A percentile compares a stretch with the other conserved stretches of the same genome.
Conservation (phyloP, 2,329 filamentous ascomycete species). For the Alternaria solani region DNA sequence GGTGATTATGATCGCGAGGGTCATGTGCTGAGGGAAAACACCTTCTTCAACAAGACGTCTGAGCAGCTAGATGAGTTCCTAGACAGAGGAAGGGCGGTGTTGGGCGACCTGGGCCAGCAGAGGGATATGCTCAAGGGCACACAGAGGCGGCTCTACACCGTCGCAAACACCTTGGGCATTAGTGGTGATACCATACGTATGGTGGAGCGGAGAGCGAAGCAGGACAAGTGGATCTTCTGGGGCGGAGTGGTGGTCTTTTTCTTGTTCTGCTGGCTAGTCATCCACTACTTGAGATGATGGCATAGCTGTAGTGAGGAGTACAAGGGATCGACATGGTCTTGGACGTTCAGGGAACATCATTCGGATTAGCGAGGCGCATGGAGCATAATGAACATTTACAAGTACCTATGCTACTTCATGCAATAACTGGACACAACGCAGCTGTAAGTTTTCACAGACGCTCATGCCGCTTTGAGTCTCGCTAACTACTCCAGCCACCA, state of each 20-base stretch:
- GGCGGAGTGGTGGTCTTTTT: constrained; percentile 87
- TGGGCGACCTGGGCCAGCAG: constrained; percentile 88
- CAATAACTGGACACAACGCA: neutral
- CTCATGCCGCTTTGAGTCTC: neutral
- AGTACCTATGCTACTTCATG: neutral
- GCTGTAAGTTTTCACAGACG: neutral
- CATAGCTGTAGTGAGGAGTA: neutral
- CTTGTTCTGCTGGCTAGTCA: constrained; percentile 86
- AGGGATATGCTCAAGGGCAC: constrained; percentile 95
- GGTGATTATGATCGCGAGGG: constrained; percentile 74
- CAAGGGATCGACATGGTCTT: neutral
- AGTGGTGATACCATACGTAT: constrained; percentile 96
- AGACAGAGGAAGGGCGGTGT: constrained; percentile 85
- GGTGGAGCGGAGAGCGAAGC: constrained; percentile 88
- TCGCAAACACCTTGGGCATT: constrained; percentile 91
- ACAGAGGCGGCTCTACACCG: constrained; percentile 87
- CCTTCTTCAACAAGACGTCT: constrained; percentile 83
- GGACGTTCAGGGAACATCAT: neutral
- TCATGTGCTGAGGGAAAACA: constrained; percentile 88
- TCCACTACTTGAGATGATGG: constrained; percentile 76
- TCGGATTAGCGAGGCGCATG: neutral
- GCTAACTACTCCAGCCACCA: neutral
- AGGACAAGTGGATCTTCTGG: constrained; percentile 99
- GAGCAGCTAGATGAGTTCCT: constrained; percentile 92
- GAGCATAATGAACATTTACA: neutral